Evolutionary conservation across 1,284 basidiomycete species (phyloP), one percentile per base, ranked within the genome.

Genomic region (Ganoderma lingzhi): DNA sequence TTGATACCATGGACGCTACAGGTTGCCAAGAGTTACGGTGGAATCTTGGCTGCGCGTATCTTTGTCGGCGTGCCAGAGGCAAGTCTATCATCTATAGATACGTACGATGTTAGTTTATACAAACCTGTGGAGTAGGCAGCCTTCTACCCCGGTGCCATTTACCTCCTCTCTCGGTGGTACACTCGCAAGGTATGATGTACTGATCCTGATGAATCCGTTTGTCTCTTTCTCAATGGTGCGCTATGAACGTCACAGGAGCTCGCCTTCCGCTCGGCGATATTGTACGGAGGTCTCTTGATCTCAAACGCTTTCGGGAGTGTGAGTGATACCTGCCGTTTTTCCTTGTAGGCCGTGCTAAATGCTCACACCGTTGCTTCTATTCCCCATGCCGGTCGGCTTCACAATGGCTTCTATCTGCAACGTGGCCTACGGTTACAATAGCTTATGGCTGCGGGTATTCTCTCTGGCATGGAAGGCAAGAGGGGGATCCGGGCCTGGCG

Each of bases 281-380:
- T 95, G 2, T 93, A 90, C 77, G 84, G 84, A 8, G 92, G 92
- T 19, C 76, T 89, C 3, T 81, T 94, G n/a, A 84, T 93, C 62
- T 91, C 90, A 0, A 94, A 93, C 80, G 93, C 93, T 2, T 93
- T 94, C 76, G 92, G 92, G 53, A 83, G 86, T 65, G 89, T 91
- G 66, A 78, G 88, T 74, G 15, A 4, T 61, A 10, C 3, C 37
- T 23, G 15, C 19, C 41, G 2, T n/a, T 42, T 8, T 61, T 8
- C 12, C n/a, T 9, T 61, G n/a, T 3, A 15, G n/a, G 56, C 41
- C 39, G 37, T 41, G 39, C 3, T 42, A 3, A 10, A 61, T 30
- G 59, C 41, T 30, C 39, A 30, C 41, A 23, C 37, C 23, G 23
- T 19, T 32, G 35, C 35, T 39, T 19, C 44, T 39, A 8, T 42